These are phyloP conservation scores for Mycosphaerelloides madeirae DNA, from an alignment of 2,329 filamentous ascomycete genomes.

Conservation along the genomic window DNA sequence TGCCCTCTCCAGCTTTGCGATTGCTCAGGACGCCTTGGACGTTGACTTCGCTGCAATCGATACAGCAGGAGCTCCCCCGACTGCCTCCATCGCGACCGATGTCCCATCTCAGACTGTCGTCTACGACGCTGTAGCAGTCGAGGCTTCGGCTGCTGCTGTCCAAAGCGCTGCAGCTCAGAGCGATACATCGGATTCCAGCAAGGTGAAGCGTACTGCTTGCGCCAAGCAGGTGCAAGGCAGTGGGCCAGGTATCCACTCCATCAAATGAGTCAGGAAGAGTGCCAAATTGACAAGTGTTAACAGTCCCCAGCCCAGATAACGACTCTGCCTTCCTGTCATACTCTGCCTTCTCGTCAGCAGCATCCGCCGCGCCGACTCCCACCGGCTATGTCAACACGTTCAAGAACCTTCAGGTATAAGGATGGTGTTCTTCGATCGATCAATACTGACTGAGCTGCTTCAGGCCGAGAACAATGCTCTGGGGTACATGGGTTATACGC, in stretches of 20 bases:
- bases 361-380: conserved; percentile 7
- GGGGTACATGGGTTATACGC: conserved; percentile 14
- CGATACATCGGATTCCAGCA: not conserved
- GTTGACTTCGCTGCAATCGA: conserved; percentile 11
- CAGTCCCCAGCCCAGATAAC: no score
- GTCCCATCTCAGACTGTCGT: conserved; percentile 7
- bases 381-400: conserved; percentile 9
- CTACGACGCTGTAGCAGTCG: conserved; percentile 1
- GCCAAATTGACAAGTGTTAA: not conserved
- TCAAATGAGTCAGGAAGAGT: not conserved
- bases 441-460: no score
- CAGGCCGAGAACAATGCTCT: conserved; percentile 10
- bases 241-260: conserved; percentile 5
- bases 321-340: conserved; percentile 10
- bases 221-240: conserved; percentile 4
- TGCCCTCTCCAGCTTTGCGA: no score
- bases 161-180: conserved; percentile 4
- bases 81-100: conserved; percentile 5
- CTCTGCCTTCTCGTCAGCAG: conserved; percentile 13
- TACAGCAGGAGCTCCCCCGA: conserved; percentile 6
- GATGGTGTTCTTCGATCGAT: no score
- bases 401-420: conserved; percentile 11
- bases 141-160: conserved; percentile 5
- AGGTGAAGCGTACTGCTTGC: conserved; percentile 10
- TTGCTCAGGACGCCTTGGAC: not conserved